These are phyloP conservation scores for Pseudocercospora macadamiae DNA, from an alignment of 2,329 filamentous ascomycete species.

Conservation along the genomic window DNA sequence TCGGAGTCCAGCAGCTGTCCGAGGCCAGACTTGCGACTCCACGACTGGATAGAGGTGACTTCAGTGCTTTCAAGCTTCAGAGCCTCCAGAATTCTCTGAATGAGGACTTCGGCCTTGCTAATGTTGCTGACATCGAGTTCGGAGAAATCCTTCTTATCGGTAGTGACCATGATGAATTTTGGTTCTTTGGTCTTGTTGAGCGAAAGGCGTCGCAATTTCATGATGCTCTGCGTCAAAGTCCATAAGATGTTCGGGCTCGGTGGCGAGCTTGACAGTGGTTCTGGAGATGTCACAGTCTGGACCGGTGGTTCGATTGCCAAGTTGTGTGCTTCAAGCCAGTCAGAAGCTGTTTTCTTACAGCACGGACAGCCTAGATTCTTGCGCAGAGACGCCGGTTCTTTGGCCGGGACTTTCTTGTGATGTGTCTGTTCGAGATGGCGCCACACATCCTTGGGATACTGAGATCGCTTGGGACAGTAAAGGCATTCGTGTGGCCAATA, in stretches of 20 bases:
- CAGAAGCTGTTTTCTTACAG: background rate
- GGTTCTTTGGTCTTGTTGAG: background rate
- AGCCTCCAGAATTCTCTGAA: too few species aligned
- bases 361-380: background rate
- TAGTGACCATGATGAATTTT: slow-evolving; percentile 12
- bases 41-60: too few species aligned
- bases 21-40: too few species aligned
- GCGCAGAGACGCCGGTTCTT: background rate
- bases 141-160: background rate
- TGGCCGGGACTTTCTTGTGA: background rate
- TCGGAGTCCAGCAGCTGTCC: background rate
- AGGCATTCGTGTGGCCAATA: slow-evolving; percentile 9
- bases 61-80: too few species aligned
- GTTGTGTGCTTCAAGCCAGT: background rate
- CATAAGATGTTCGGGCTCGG: background rate
- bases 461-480: slow-evolving; percentile 2
- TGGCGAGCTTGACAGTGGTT: background rate
- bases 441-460: slow-evolving; percentile 21
- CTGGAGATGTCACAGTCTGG: too few species aligned
- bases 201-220: slow-evolving; percentile 8
- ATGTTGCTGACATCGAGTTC: slow-evolving; percentile 3
- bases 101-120: background rate
- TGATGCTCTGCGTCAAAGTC: background rate
- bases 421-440: slow-evolving; percentile 20
- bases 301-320: background rate